Base-by-base conservation (phyloP, 441 rosid species). In the Pelargonium hybrid region DNA sequence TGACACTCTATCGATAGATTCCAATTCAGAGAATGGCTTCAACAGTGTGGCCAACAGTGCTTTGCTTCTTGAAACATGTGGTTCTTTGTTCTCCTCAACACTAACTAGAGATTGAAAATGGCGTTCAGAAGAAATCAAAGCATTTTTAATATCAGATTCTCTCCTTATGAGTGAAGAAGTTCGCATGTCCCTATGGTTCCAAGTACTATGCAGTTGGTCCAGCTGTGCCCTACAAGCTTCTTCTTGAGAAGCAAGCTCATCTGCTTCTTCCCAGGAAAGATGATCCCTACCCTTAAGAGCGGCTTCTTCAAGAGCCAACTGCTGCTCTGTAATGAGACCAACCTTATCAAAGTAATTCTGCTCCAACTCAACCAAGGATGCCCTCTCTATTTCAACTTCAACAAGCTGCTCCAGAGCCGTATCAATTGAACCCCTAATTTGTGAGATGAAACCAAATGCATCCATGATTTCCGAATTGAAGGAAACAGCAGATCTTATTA, bases 231-330 rank as follows among this genome's bases (percentile, higher is more conserved):
- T 85, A 80, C 94, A 94, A 78, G 96, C 89, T 85, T 94, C 98
- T 87, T 92, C 98, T 79, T 94, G 98, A 68, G 98, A 88, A 75
- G 92, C 92, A 71, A 94, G 90, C 85, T 94, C 98, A 83, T 94
- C 99, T 66, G 97, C 99, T 82, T 94, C 99, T 84, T 94, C 99
- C 98, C 99, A 94, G 21, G 97, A 94, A 57, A 90, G 89, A 83
- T 90, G 88, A 84, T 94, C 98, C 85, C 98, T 85, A 67, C 96
- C 87, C 85, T 88, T 89, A 75, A 86, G 56, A 47, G 99, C 85
- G 74, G 94, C 96, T 88, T 88, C 94, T 82, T 94, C 92, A 57
- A 94, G 96, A 77, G 90, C 93, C 85, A 89, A 82, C 81, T 88
- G 89, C 82, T 84, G 84, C 85, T 94, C 96, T 48, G 97, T 90